Evolutionary conservation across 1,139 yeast genomes (phyloP), one percentile per base, ranked within the genome.

Genomic region (Lodderomyces pseudojiufengensis): DNA sequence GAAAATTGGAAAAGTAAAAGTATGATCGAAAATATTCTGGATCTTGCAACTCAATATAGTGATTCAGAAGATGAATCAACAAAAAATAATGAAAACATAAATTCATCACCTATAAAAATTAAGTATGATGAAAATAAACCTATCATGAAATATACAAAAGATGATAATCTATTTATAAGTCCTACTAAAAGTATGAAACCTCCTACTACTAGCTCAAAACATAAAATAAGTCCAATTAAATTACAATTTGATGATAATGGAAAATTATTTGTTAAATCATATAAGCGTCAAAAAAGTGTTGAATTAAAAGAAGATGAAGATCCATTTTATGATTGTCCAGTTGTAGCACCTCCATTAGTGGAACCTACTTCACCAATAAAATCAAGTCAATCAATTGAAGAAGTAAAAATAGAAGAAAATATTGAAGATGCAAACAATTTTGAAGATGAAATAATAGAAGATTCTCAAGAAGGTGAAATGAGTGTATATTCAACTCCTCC

Each of bases 381-480:
- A 18, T 18, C 7, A 7, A 18, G 20, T 18, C 20, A 18, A 18
- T 7, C 13, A 20, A 18, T 29, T 29, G 14, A 28, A 32, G 9
- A 32, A 24, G n/a, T 49, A n/a, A n/a, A 47, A 8, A 42, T 40
- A 5, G 39, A 45, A 11, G 51, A 43, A 29, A 48, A 49, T 29
- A 45, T 49, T 2, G 49, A 47, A 28, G 46, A 49, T 13, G 35
- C 34, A 18, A 7, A 7, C 6, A 5, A 5, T 8, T 30, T 13
- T n/a, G 36, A 39, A 16, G 38, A 29, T 4, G 55, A 50, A 13
- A 42, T 43, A 12, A 41, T 51, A 14, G 55, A 47, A 32, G 55
- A 51, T 33, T 51, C 55, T 1, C 54, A 51, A 29, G 51, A 51
- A 13, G 54, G 46, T 5, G 36, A 32, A 12, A 31, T 24, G 16